Conservation (phyloP, 352 stramenopile genomes). For the Phytophthora hibernalis region DNA sequence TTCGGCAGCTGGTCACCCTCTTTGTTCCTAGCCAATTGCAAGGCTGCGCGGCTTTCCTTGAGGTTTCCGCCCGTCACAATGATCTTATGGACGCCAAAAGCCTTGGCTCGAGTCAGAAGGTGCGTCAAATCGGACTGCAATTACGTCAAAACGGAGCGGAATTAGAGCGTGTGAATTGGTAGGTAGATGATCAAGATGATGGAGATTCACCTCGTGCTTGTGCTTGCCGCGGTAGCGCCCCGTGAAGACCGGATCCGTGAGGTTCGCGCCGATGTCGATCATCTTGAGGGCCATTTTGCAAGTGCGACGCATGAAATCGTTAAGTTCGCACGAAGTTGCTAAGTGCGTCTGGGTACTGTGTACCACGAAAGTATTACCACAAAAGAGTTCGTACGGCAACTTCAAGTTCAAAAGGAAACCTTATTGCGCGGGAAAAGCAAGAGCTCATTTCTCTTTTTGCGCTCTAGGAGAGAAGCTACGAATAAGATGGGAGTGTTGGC, state of each 20-base stretch:
- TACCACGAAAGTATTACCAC: constrained; percentile 15
- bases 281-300: constrained; percentile 46
- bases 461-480: constrained; percentile 5
- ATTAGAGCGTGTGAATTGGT: constrained; percentile 9
- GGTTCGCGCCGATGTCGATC: constrained; percentile 96
- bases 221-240: constrained; percentile 91
- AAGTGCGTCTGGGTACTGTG: constrained; percentile 14
- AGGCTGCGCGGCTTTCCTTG: constrained; percentile 45
- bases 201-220: constrained; percentile 75
- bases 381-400: constrained; percentile 32
- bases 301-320: constrained; percentile 18
- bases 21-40: constrained; percentile 40
- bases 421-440: constrained; percentile 30
- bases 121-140: constrained; percentile 81
- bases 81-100: constrained; percentile 90
- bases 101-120: constrained; percentile 88
- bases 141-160: not conserved
- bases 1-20: constrained; percentile 28
- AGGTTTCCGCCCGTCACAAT: constrained; percentile 90
- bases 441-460: constrained; percentile 23
- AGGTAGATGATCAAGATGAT: not conserved
- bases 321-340: constrained; percentile 21
- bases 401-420: constrained; percentile 23
- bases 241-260: constrained; percentile 92
- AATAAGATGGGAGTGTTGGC: constrained; percentile 50